Evolutionary conservation across 2,329 filamentous ascomycete species (phyloP).

Genomic region (Pseudocercospora eumusae): DNA sequence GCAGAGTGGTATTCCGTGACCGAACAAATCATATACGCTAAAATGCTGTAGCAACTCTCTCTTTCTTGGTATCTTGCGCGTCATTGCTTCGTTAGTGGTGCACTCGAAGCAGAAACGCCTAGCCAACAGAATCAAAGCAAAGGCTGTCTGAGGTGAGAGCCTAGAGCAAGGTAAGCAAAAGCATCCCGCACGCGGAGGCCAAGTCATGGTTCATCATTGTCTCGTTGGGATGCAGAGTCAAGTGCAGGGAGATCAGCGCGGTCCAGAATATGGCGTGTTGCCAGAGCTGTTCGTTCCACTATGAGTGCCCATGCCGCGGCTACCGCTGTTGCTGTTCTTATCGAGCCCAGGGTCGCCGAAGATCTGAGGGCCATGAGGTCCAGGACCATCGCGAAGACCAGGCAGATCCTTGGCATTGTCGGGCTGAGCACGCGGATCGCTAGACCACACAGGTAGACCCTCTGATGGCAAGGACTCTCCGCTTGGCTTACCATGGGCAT

Average conservation of each 20-base stretch:
- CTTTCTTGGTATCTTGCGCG: slow-evolving; percentile 10
- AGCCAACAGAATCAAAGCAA: background rate
- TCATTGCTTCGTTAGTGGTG: slow-evolving; percentile 7
- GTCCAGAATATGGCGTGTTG: slow-evolving; percentile 17
- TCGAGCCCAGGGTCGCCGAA: slow-evolving; percentile 39
- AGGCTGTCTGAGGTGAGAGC: background rate
- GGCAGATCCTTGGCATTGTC: slow-evolving; percentile 15
- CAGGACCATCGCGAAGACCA: slow-evolving; percentile 14
- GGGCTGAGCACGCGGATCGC: slow-evolving; percentile 28
- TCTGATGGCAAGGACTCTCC: slow-evolving; percentile 65
- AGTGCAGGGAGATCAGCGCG: background rate
- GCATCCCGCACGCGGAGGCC: background rate
- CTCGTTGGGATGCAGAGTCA: background rate
- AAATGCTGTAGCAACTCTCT: slow-evolving; percentile 13
- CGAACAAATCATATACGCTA: slow-evolving; percentile 8
- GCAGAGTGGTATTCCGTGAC: slow-evolving; percentile 11
- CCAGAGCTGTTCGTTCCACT: slow-evolving; percentile 18
- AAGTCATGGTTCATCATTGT: background rate
- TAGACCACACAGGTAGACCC: slow-evolving; percentile 63
- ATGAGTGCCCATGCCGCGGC: slow-evolving; percentile 17
- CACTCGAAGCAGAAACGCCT: slow-evolving; percentile 4
- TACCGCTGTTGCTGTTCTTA: slow-evolving; percentile 25
- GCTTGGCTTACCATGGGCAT: slow-evolving; percentile 61
- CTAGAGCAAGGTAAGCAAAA: background rate
- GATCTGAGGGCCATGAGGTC: slow-evolving; percentile 26